Conservation (phyloP, 192 early-diverging fungal species). For the Linnemannia zychae region DNA sequence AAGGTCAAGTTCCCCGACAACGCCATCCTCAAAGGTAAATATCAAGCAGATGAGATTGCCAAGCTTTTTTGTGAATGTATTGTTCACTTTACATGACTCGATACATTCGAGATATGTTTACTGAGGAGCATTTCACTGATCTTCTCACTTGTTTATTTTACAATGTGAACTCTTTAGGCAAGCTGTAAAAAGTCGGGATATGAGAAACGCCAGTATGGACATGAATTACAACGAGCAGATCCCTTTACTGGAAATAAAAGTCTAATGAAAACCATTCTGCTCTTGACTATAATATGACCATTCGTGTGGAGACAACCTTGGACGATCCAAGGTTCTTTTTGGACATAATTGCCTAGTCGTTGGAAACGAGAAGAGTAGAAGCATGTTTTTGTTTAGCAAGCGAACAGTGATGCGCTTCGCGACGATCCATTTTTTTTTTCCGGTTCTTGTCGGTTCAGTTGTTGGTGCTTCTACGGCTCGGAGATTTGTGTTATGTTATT, state of each 20-base stretch:
- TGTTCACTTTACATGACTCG: not conserved
- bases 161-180: not conserved
- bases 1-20: conserved; percentile 29
- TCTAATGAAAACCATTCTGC: not conserved
- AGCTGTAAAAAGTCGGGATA: not conserved
- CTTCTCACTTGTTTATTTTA: not conserved
- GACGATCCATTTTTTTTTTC: not conserved
- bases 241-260: not conserved
- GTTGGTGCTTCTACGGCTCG: conserved; percentile 14
- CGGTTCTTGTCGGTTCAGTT: not conserved
- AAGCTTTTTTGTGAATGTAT: not conserved
- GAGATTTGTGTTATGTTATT: conserved; percentile 6
- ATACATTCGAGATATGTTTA: not conserved
- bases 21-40: conserved; percentile 39
- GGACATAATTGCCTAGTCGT: conserved; percentile 35
- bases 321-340: not conserved
- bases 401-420: too few species aligned
- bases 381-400: not conserved
- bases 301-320: conserved; percentile 25
- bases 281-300: conserved; percentile 15
- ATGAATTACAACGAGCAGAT: not conserved
- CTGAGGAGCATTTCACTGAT: not conserved
- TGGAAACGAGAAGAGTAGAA: not conserved
- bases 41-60: not conserved
- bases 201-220: not conserved